Evolutionary conservation across 2,329 filamentous ascomycete species (phyloP), one percentile per base, ranked within the genome.

Genomic region (Hypoxylon sp.): DNA sequence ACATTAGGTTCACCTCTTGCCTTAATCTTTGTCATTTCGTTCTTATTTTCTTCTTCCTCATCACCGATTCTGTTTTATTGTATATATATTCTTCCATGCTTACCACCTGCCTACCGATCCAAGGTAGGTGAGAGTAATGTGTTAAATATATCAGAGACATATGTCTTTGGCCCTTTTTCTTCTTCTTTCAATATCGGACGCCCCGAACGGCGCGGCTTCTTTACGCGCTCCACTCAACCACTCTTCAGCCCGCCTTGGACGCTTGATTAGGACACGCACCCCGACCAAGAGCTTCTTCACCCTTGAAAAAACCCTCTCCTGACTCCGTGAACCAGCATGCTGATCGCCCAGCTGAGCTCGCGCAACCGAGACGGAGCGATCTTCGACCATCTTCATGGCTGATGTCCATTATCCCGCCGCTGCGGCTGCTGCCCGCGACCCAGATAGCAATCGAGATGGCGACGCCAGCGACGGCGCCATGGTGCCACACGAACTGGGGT

Each of bases 401-500:
- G 61, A 61, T 31, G 46, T 48, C 35, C 48, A 48, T 55, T 51
- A 58, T 31, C 45, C 46, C 35, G 31, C 40, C 24, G 58, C 31
- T 55, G 42, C 21, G 60, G 40, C 54, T 42, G 38, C 3, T 23
- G 20, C 7, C 38, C 18, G 10, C 38, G 20, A 41, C 20, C 35
- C 26, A n/a, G n/a, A n/a, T n/a, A n/a, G 26, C 26, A 11, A 29
- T 11, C 49, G 17, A 46, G 48, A 48, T 31, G 49, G 49, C 47
- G 51, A 55, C 31, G 29, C n/a, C n/a, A n/a, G 50, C 21, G 47
- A 35, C 31, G 51, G 56, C 18, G 54, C 60, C 11, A 48, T 57
- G 20, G 40, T 49, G 49, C 26, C 48, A 24, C 48, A 56, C 43
- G 70, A 73, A 53, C 66, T 71, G 48, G 69, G 75, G 38, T 66